Conservation (phyloP, 148 eudicot species). For the Rhododendron simsii region DNA sequence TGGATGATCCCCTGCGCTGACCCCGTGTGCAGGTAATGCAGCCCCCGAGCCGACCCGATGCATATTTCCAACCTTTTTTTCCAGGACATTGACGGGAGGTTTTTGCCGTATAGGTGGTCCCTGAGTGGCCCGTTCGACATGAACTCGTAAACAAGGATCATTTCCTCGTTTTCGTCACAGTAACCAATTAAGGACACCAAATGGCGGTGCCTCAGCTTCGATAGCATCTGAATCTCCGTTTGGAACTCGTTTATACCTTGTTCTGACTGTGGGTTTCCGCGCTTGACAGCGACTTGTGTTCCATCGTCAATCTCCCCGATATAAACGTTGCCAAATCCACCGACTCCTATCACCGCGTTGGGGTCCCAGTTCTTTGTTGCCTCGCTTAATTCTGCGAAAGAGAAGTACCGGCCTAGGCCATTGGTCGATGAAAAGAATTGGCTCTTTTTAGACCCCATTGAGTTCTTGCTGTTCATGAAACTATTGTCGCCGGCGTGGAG, state of each 20-base stretch:
- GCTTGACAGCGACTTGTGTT: conserved; percentile 60
- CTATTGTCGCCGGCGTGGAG: conserved; percentile 66
- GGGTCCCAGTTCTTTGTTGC: conserved; percentile 69
- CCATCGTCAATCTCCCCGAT: conserved; percentile 58
- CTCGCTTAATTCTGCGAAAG: conserved; percentile 63
- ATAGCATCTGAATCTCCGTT: conserved; percentile 83
- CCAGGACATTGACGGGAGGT: conserved; percentile 59
- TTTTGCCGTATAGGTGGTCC: conserved; percentile 75
- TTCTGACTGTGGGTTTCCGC: conserved; percentile 86
- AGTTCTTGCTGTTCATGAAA: conserved; percentile 43
- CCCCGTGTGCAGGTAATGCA: conserved; percentile 86
- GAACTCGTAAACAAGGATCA: conserved; percentile 82
- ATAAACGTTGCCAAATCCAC: conserved; percentile 88
- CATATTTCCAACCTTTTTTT: conserved; percentile 74
- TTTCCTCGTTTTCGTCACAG: conserved; percentile 71
- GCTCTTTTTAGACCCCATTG: conserved; percentile 53
- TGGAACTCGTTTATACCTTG: conserved; percentile 72
- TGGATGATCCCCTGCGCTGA: conserved; percentile 81
- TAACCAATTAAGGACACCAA: conserved; percentile 76
- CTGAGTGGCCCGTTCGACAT: conserved; percentile 71
- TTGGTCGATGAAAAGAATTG: conserved; percentile 47
- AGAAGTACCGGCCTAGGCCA: conserved; percentile 68
- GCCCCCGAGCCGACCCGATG: conserved; percentile 78
- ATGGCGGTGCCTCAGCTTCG: conserved; percentile 85
- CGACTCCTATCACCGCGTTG: conserved; percentile 62